phyloP scores from a whole-genome alignment of 2,329 filamentous ascomycete genomes.

The Pyrenophora tritici-repentis region DNA sequence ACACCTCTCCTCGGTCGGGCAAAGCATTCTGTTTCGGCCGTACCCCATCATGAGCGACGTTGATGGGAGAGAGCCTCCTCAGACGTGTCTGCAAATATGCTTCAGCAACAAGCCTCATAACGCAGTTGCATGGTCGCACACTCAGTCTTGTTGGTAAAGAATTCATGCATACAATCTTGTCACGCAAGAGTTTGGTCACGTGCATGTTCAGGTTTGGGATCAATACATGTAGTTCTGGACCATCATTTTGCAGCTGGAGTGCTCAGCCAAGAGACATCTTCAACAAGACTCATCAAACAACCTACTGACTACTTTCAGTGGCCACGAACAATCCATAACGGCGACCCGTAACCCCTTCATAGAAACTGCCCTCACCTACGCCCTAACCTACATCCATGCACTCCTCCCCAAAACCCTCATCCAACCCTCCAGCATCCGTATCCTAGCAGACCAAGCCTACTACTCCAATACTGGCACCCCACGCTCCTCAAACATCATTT shows the following conservation, averaged over 20 bases:
- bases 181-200: neutral
- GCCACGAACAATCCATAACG: slow-evolving; percentile 51
- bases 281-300: neutral
- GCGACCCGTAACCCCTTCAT: slow-evolving; percentile 76
- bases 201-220: neutral
- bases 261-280: neutral
- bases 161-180: neutral
- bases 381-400: slow-evolving; percentile 75
- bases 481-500: slow-evolving; percentile 3
- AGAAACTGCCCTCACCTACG: slow-evolving; percentile 87
- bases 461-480: slow-evolving; percentile 66
- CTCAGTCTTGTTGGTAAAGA: too few relatives aligned
- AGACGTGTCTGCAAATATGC: neutral
- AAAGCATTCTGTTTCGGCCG: slow-evolving; percentile 10
- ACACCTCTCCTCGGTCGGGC: slow-evolving; percentile 13
- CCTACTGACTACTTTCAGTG: slow-evolving; percentile 24
- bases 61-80: neutral
- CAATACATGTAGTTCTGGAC: neutral
- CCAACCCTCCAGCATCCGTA: slow-evolving; percentile 74
- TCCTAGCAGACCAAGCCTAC: slow-evolving; percentile 95
- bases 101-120: neutral
- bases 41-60: neutral
- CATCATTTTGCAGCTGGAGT: neutral
- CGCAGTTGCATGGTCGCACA: too few relatives aligned
- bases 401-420: slow-evolving; percentile 59